phyloP scores from a whole-genome alignment of 1,139 yeast species.

The Suhomyces chickasaworum region DNA sequence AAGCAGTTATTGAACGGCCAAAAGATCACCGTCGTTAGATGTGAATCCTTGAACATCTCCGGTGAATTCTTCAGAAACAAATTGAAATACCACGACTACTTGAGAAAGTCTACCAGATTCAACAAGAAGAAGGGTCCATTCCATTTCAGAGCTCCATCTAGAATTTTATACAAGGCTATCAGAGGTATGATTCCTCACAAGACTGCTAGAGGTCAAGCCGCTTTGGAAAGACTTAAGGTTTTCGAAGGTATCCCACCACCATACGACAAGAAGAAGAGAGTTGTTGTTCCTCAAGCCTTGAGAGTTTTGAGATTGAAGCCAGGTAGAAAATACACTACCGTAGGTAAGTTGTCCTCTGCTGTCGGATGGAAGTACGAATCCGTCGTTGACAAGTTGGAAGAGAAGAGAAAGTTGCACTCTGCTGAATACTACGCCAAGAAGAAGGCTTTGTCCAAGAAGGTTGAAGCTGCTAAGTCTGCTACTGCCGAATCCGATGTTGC shows the following conservation, averaged over 20 bases:
- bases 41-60: constrained; percentile 97
- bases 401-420: constrained; percentile 98
- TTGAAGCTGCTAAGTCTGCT: constrained; percentile 79
- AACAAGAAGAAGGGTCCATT: constrained; percentile 99
- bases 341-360: constrained; percentile 93
- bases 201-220: constrained; percentile 99
- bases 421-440: constrained; percentile 99
- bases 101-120: constrained; percentile 98
- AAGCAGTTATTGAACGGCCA: constrained; percentile 98
- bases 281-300: constrained; percentile 99
- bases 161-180: constrained; percentile 99
- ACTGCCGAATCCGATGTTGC: constrained; percentile 76
- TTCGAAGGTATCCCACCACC: constrained; percentile 99
- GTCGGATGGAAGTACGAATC: constrained; percentile 99
- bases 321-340: constrained; percentile 99
- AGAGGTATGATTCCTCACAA: constrained; percentile 99
- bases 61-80: constrained; percentile 99
- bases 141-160: constrained; percentile 99
- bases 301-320: constrained; percentile 99
- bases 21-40: constrained; percentile 96
- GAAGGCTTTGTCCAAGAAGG: constrained; percentile 94
- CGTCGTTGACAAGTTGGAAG: constrained; percentile 96
- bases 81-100: constrained; percentile 99
- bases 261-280: constrained; percentile 99
- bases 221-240: constrained; percentile 98